A percentile compares a stretch with the other conserved stretches of the same genome.
phyloP scores from a whole-genome alignment of 2,329 filamentous ascomycete genomes.

The Sordariomycetes sp. region DNA sequence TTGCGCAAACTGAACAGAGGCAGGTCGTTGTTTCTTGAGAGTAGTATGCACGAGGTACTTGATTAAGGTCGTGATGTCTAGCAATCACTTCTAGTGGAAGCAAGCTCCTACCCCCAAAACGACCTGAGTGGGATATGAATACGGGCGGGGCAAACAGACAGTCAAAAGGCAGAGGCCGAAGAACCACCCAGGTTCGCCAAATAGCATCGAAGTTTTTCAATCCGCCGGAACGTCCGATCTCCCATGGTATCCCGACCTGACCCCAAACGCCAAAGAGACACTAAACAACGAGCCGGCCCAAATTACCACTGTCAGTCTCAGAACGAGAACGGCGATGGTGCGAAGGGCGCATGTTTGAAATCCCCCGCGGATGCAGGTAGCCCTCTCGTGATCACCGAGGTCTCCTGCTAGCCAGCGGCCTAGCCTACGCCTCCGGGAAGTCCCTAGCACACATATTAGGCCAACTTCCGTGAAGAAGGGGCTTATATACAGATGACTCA shows the following conservation, averaged over 20 bases:
- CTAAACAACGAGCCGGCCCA: not conserved
- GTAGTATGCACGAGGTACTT: not conserved
- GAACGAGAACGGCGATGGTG: not conserved
- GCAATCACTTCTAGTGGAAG: not conserved
- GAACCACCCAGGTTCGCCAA: not conserved
- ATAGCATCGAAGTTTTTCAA: not conserved
- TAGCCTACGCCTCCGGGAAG: not conserved
- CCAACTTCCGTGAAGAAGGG: not conserved
- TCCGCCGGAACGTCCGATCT: not conserved
- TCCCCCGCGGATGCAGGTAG: too few relatives aligned
- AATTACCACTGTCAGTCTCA: not conserved
- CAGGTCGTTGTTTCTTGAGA: too few relatives aligned
- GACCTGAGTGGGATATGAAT: not conserved
- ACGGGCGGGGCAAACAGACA: not conserved
- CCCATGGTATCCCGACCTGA: not conserved
- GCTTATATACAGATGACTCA: slow-evolving; percentile 21
- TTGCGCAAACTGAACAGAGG: not conserved
- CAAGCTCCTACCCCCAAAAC: not conserved
- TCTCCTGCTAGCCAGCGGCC: not conserved
- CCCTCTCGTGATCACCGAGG: too few relatives aligned
- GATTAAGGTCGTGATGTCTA: not conserved
- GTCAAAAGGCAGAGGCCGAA: not conserved
- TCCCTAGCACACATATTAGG: not conserved
- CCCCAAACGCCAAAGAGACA: not conserved
- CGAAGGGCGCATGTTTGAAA: not conserved